Conservation (phyloP, 805 yeast genomes). For the Monosporozyma unispora region DNA sequence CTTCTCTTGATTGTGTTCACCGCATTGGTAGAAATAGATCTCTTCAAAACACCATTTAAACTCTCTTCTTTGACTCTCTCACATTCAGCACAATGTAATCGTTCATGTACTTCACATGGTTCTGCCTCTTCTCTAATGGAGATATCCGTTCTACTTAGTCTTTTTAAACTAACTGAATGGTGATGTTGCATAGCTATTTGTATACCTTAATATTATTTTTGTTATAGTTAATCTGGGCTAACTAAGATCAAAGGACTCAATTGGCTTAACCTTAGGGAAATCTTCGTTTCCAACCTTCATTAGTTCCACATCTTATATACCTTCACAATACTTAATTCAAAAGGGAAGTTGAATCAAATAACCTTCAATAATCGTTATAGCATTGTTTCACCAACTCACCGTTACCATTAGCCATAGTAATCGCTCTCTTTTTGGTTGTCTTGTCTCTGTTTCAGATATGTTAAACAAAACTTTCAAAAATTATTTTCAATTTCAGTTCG, state of each 20-base stretch:
- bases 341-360: neutral
- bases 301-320: neutral
- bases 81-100: conserved; percentile 6
- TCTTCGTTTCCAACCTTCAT: too few species aligned
- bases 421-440: neutral
- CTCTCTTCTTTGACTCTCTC: neutral
- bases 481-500: neutral
- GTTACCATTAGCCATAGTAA: neutral
- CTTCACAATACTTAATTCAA: neutral
- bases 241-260: neutral
- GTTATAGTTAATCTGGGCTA: neutral
- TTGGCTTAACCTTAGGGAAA: neutral
- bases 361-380: neutral
- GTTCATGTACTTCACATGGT: conserved; percentile 11
- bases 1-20: conserved; percentile 5
- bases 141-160: neutral
- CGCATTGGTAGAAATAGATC: conserved; percentile 13
- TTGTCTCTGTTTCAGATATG: neutral
- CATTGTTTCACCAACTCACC: neutral
- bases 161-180: neutral
- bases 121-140: conserved; percentile 11
- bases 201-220: neutral
- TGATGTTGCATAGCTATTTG: neutral
- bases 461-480: neutral
- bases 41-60: conserved; percentile 4